Evolutionary conservation across 371 early-diverging fungal genomes (phyloP), one percentile per base, ranked within the genome.

Genomic region (Cokeromyces recurvatus): DNA sequence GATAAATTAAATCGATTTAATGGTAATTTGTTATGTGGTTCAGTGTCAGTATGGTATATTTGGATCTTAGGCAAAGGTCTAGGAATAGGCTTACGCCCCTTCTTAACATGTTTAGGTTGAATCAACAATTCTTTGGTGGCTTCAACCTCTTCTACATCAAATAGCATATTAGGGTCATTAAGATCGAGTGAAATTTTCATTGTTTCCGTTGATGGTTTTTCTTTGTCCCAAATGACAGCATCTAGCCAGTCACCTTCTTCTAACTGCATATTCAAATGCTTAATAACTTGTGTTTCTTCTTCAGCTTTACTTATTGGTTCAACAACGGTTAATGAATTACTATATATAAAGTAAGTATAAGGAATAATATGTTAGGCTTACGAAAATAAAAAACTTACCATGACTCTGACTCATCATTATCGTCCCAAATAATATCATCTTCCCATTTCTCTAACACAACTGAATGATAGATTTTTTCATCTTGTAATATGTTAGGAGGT

Each of bases 1-100:
- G 98, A 95, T 21, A 98, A 62, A 65, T 99, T 98, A 70, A 93
- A 97, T 25, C 86, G 82, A 57, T 93, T 94, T 31, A 85, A 58
- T 22, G 72, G 75, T 15, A 79, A 56, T 39, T 81, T 79, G 55
- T 69, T 68, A 38, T 73, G 68, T 3, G 73, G 69, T 45, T 75
- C 79, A 0, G 60, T 67, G 27, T 77, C 78, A 1, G 72, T 72
- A 11, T 70, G 59, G 51, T 58, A 67, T 34, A 71, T 65, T 43
- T 68, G 65, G 19, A 73, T 70, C 57, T 71, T 74, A 38, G 68
- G 69, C 9, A 62, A 38, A 12, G 64, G 67, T 40, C 54, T 64
- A 23, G 66, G 68, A 20, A 59, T 24, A 5, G 64, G 77, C 23
- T 68, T 71, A 45, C 73, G 55, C 20, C 68, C 71, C 43, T 70